Evolutionary conservation across 164 flowering plant species (phyloP), one percentile per base, ranked within the genome.

Genomic region (Chimonanthus praecox): DNA sequence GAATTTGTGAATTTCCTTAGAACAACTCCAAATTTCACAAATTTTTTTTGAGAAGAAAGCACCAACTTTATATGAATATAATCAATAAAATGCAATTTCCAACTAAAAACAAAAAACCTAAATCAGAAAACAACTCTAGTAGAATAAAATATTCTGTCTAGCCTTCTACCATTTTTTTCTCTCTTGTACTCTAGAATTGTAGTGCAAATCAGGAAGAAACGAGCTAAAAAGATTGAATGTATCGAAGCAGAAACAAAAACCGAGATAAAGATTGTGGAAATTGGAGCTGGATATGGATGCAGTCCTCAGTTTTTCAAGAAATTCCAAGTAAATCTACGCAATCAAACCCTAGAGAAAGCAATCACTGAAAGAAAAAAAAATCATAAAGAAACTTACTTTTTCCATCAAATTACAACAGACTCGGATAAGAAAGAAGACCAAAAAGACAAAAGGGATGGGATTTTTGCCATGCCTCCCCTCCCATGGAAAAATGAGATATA

Each of bases 21-120:
- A 20, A 20, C 21, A 20, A 20, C 21, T 20, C 21, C 21, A 20
- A 63, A 20, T 20, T 20, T 44, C 11, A 33, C 33, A 33, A 20
- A 6, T 20, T 20, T 20, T 20, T 63, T 20, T 20, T 20, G 10
- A 63, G 66, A 54, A 63, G 10, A 7, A 44, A 66, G 45, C 16
- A 13, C 47, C 46, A 45, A 44, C 47, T 65, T 10, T 45, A 6
- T 43, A 65, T 45, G 9, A 71, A 71, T 46, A 49, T 71, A 58
- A 43, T 9, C 48, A 0, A n/a, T 15, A n/a, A 11, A 18, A 62
- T 3, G 8, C 47, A 47, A 72, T 47, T 63, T 62, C 51, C 20
- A n/a, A 4, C 60, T 72, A 46, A 72, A 71, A 71, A 64, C 66
- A 7, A 71, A 58, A 72, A 69, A 70, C 68, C 68, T 74, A 69